phyloP scores from a whole-genome alignment of 805 yeast genomes.

The Candida xiaguanensis region DNA sequence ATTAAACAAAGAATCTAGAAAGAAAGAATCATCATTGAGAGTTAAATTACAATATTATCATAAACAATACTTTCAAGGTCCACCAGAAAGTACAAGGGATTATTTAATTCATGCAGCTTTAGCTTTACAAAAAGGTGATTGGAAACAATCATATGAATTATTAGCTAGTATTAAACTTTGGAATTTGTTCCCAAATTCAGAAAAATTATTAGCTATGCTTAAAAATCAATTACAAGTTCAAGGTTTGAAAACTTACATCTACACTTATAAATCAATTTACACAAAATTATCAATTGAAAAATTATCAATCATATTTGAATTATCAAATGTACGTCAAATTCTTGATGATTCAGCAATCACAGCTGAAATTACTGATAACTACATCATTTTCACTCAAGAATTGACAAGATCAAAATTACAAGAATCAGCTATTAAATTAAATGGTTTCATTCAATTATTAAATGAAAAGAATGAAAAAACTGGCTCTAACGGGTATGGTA shows the following conservation, averaged over 20 bases:
- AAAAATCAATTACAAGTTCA: conserved; percentile 78
- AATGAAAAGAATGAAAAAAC: conserved; percentile 84
- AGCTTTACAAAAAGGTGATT: conserved; percentile 83
- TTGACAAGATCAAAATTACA: conserved; percentile 82
- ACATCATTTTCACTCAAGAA: conserved; percentile 64
- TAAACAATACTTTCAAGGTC: conserved; percentile 93
- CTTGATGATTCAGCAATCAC: conserved; percentile 72
- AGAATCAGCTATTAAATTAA: conserved; percentile 78
- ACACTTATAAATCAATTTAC: conserved; percentile 76
- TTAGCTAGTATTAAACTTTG: conserved; percentile 79
- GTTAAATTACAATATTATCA: conserved; percentile 90
- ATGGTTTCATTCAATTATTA: conserved; percentile 73
- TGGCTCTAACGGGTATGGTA: conserved; percentile 67
- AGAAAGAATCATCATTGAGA: conserved; percentile 47
- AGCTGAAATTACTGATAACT: conserved; percentile 70
- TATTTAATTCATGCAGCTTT: conserved; percentile 89
- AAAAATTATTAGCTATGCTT: conserved; percentile 65
- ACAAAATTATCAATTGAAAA: conserved; percentile 66
- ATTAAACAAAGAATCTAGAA: conserved; percentile 59
- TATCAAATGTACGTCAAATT: conserved; percentile 58
- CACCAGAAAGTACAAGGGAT: conserved; percentile 95
- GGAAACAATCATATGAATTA: conserved; percentile 73
- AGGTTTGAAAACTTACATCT: conserved; percentile 89
- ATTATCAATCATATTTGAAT: conserved; percentile 63
- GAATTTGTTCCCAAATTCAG: conserved; percentile 73